Base-by-base conservation (phyloP, 768 basidiomycete genomes). In the Hebeloma cylindrosporum region DNA sequence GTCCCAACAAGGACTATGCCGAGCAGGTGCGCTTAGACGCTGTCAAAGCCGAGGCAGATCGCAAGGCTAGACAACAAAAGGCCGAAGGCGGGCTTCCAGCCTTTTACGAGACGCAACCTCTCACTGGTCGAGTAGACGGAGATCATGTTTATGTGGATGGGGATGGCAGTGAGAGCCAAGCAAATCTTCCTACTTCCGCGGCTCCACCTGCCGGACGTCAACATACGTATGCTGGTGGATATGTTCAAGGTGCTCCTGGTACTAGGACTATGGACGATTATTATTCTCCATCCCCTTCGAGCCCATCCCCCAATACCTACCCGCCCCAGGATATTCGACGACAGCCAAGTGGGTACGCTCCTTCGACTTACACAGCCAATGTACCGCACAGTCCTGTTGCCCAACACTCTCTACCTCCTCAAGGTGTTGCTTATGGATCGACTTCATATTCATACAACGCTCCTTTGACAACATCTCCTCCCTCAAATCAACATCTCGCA, bases 21-120 rank as follows among this genome's bases (percentile, higher is more conserved):
- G 86, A 91, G 1, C 80, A 79, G 59, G 67, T 89, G 74, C 85
- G 87, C 21, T 66, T 93, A 46, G 88, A 90, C 51, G 89, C 89
- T 11, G 81, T 93, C 54, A 90, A 89, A 58, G 89, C 90, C 7
- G 90, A 92, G 60, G 83, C 79, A 5, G 89, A 93, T 54, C 78
- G 90, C 50, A 92, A 90, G 60, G 84, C 85, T 9, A 74, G 74
- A 25, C 82, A 82, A 51, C 69, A 69, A 48, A 69, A 73, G 7
- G 66, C 66, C 30, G 88, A 89, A 66, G 69, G 70, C 43, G 90
- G 90, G 13, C 61, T 93, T 1, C 88, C 89, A 7, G 76, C 84
- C 7, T 88, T 92, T 66, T 68, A 79, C 26, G 89, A 91, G 62
- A 75, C 78, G 23, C 80, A 83, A 46, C 89, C 89, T 14, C 72